A percentile compares a stretch with the other conserved stretches of the same genome.
These are phyloP conservation scores for Zalaria sp. DNA, from an alignment of 2,329 filamentous ascomycete genomes.

Conservation along the genomic window DNA sequence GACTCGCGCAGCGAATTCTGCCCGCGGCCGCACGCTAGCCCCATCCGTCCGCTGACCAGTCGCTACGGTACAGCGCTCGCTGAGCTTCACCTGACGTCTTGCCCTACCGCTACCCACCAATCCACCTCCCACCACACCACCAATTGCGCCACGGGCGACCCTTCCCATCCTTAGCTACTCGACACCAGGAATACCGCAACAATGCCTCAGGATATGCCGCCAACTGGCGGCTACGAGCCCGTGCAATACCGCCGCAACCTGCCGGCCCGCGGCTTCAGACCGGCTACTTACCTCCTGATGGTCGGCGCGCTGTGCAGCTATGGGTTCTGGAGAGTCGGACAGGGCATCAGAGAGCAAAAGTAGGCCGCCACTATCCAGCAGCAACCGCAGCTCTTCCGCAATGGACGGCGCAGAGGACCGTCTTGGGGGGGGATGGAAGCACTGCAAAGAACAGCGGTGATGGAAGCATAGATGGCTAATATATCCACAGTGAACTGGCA, in stretches of 20 bases:
- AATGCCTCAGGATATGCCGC: slow-evolving; percentile 98
- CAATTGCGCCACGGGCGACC: neutral
- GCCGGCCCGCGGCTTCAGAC: slow-evolving; percentile 79
- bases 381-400: neutral
- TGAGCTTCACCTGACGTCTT: too few relatives aligned
- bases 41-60: too few relatives aligned
- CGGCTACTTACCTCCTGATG: slow-evolving; percentile 61
- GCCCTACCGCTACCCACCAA: neutral
- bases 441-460: too few relatives aligned
- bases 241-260: slow-evolving; percentile 98
- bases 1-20: too few relatives aligned
- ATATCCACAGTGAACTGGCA: slow-evolving; percentile 62
- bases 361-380: slow-evolving; percentile 32
- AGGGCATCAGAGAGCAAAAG: slow-evolving; percentile 84
- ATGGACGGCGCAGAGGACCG: neutral
- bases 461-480: neutral
- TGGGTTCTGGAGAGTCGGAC: slow-evolving; percentile 76
- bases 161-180: neutral
- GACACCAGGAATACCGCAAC: slow-evolving; percentile 21
- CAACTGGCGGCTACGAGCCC: slow-evolving; percentile 81
- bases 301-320: slow-evolving; percentile 70
- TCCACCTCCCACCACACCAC: neutral
- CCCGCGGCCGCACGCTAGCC: too few relatives aligned
- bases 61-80: too few relatives aligned
- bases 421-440: neutral